These are phyloP conservation scores for Cercophora scortea DNA, from an alignment of 495 filamentous ascomycete species.

Conservation along the genomic window DNA sequence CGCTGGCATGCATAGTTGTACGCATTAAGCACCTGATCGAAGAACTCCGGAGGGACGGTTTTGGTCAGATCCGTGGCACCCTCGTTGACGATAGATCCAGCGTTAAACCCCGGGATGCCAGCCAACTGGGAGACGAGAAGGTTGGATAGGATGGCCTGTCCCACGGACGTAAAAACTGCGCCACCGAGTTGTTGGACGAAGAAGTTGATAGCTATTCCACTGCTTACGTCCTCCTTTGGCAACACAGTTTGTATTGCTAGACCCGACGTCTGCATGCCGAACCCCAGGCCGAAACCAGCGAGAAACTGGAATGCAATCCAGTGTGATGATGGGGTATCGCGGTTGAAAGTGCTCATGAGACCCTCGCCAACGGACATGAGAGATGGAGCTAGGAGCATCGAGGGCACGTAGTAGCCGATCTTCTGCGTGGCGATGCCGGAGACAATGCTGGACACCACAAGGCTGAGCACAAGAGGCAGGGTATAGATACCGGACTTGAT, in stretches of 20 bases:
- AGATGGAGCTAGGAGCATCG: conserved; percentile 47
- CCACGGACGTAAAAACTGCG: conserved; percentile 57
- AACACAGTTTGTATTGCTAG: conserved; percentile 60
- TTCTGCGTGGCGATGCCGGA: conserved; percentile 46
- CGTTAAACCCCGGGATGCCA: conserved; percentile 36
- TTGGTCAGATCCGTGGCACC: conserved; percentile 51
- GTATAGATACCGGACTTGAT: conserved; percentile 53
- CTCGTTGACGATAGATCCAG: conserved; percentile 39
- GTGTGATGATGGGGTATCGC: conserved; percentile 39
- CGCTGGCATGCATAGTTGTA: conserved; percentile 52
- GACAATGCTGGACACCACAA: conserved; percentile 39
- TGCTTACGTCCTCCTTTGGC: conserved; percentile 47
- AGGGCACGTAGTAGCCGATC: conserved; percentile 64
- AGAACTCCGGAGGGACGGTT: conserved; percentile 34
- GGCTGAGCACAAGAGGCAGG: conserved; percentile 48
- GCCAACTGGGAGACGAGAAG: conserved; percentile 42
- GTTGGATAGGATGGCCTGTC: conserved; percentile 56
- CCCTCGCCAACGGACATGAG: conserved; percentile 62
- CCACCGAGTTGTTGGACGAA: conserved; percentile 61
- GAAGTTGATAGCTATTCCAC: conserved; percentile 56
- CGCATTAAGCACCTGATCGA: conserved; percentile 32
- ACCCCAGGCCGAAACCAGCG: conserved; percentile 62
- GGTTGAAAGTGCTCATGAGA: conserved; percentile 56
- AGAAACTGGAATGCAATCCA: conserved; percentile 72
- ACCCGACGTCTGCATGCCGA: conserved; percentile 61